Evolutionary conservation across 176 grass and related monocot genomes (phyloP).

Genomic region (Cymbopogon citratus): DNA sequence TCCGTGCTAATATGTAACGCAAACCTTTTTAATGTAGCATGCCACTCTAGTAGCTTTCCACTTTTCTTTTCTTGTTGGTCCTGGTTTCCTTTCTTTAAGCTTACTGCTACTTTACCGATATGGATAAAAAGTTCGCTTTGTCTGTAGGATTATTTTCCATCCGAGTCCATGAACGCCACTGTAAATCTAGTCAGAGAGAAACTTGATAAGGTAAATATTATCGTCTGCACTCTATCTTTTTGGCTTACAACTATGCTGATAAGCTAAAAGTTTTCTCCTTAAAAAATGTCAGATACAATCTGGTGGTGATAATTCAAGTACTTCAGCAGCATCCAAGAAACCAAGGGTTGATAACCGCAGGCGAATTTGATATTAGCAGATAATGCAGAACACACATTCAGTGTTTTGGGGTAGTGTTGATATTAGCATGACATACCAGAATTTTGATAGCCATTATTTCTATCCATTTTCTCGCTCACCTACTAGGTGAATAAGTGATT

Average conservation of each 20-base stretch:
- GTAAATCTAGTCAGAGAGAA: conserved; percentile 71
- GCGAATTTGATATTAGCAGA: conserved; percentile 50
- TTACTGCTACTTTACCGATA: not conserved
- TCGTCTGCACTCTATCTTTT: not conserved
- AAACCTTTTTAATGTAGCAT: not conserved
- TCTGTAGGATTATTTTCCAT: conserved; percentile 86
- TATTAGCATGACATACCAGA: not conserved
- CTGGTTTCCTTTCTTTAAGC: not conserved
- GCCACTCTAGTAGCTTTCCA: not conserved
- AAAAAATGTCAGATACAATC: conserved; percentile 68
- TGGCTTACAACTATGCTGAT: not conserved
- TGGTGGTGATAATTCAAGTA: conserved; percentile 19
- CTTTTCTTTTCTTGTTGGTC: not conserved
- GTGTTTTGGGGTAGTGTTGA: not conserved
- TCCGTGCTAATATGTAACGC: not conserved
- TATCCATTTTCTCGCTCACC: not conserved
- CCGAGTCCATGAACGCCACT: conserved; percentile 67
- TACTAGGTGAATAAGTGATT: not conserved
- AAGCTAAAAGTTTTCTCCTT: conserved; percentile 12
- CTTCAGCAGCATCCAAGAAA: conserved; percentile 57
- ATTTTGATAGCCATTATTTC: not conserved
- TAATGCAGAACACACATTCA: not conserved
- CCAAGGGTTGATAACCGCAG: conserved; percentile 56
- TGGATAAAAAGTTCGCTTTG: not conserved
- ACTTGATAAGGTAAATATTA: conserved; percentile 62